Base-by-base conservation (phyloP, 805 yeast genomes). In the Candida sakaeoensis region DNA sequence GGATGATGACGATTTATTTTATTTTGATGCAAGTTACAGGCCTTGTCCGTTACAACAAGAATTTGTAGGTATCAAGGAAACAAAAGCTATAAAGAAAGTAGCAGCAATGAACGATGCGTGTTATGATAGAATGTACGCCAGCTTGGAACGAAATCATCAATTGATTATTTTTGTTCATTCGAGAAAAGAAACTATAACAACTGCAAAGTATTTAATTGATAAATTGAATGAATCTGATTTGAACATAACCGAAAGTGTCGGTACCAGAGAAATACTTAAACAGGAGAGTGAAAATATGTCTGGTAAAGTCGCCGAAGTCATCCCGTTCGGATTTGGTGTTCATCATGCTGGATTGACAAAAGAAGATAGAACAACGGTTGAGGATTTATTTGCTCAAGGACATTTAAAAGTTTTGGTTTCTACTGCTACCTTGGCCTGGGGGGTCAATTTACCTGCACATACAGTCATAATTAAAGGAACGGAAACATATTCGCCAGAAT, bases 381-480 rank as follows among this genome's bases (percentile, higher is more conserved):
- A 89, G 59, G 95, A 87, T 54, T 63, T 87, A 29, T 89, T 89
- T 65, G 93, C 95, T 1, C 93, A 82, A 48, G 95, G 96, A 2
- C 80, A 85, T 44, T 63, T 87, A n/a, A 84, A 80, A 50, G 85
- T 89, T 1, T 66, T 89, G 41, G 90, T 90, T 1, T 87, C 95
- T 0, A 89, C 97, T 2, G 95, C 96, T 0, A 89, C 97, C 0
- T 73, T 89, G 44, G 96, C 97, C 0, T 89, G 97, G 97, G 97
- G 97, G 73, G 96, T 89, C 23, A 89, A 89, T 56, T 70, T 89
- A 41, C 97, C 97, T 2, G 96, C 96, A 0, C 96, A 90, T 54
- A 87, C 96, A 0, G 97, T 89, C 22, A 81, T 89, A 19, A 85
- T 89, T 46, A 87, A 87, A 53, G 98, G 98, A 0, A 91, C 99